Percentiles rank a stretch among this genome's conserved stretches.
phyloP scores from a whole-genome alignment of 2,329 filamentous ascomycete species.

The Penicillium sp. region DNA sequence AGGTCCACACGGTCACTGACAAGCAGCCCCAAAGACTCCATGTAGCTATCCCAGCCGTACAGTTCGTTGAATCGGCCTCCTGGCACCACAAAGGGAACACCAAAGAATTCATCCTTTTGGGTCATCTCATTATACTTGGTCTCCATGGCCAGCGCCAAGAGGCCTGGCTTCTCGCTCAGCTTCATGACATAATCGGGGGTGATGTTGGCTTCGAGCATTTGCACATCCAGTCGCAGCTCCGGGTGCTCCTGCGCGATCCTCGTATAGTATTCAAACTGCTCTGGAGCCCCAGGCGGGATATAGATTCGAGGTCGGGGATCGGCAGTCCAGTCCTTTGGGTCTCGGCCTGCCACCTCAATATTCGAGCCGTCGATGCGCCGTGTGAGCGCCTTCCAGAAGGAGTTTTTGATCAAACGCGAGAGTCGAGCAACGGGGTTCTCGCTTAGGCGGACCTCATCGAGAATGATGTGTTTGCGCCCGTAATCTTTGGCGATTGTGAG shows the following conservation, averaged over 20 bases:
- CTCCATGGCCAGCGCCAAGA: constrained; percentile 87
- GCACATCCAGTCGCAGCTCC: constrained; percentile 82
- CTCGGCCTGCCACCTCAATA: constrained; percentile 76
- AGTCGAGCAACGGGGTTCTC: constrained; percentile 92
- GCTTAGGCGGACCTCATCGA: constrained; percentile 86
- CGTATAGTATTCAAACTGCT: constrained; percentile 86
- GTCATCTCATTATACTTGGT: constrained; percentile 65
- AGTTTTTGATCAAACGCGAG: constrained; percentile 78
- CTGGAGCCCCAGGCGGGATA: constrained; percentile 75
- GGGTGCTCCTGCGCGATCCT: constrained; percentile 74
- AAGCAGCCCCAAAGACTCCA: constrained; percentile 88
- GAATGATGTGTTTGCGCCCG: constrained; percentile 80
- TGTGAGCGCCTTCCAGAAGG: constrained; percentile 91
- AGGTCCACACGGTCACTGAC: constrained; percentile 81
- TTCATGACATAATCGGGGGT: constrained; percentile 77
- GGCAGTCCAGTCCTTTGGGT: constrained; percentile 93
- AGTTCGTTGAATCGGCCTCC: constrained; percentile 97
- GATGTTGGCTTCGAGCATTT: constrained; percentile 67
- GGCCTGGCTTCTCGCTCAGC: constrained; percentile 81
- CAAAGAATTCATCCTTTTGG: constrained; percentile 67
- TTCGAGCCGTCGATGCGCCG: constrained; percentile 79
- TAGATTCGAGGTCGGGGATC: constrained; percentile 91
- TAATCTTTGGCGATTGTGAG: constrained; percentile 88
- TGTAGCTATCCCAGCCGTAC: constrained; percentile 99
- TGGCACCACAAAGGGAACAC: constrained; percentile 93